Conservation (phyloP, 1,284 basidiomycete genomes). For the Leccinum holopus region DNA sequence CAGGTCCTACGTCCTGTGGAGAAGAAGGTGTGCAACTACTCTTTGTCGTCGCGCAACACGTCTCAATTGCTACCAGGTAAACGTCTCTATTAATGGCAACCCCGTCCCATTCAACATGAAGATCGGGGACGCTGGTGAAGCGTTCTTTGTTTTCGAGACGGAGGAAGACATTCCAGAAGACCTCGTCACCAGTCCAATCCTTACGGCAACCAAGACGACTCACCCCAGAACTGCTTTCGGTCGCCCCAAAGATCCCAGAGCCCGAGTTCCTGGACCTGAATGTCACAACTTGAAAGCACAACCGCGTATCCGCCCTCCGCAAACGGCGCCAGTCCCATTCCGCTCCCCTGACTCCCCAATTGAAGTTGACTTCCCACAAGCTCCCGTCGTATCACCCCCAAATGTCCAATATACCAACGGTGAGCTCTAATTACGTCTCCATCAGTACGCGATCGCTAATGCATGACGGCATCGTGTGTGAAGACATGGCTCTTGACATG, state of each 20-base stretch:
- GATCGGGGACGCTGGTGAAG: slow-evolving; percentile 97
- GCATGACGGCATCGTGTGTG: slow-evolving; percentile 4
- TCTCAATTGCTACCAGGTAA: slow-evolving; percentile 52
- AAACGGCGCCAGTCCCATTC: slow-evolving; percentile 29
- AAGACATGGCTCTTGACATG: slow-evolving; percentile 64
- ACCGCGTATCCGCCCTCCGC: slow-evolving; percentile 20
- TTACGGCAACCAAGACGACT: slow-evolving; percentile 60
- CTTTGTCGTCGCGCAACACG: neutral
- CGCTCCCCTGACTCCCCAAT: slow-evolving; percentile 27
- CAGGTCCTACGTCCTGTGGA: slow-evolving; percentile 93
- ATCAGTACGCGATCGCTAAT: neutral
- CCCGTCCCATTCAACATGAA: slow-evolving; percentile 96
- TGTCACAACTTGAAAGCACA: slow-evolving; percentile 2
- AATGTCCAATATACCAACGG: slow-evolving; percentile 69
- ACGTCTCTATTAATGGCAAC: slow-evolving; percentile 77
- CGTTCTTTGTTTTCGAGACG: slow-evolving; percentile 98
- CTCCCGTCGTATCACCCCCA: slow-evolving; percentile 48
- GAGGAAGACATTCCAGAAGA: slow-evolving; percentile 92
- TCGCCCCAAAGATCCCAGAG: slow-evolving; percentile 36
- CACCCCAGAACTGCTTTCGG: slow-evolving; percentile 18
- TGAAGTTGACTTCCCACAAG: slow-evolving; percentile 23
- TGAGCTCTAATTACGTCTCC: slow-evolving; percentile 38
- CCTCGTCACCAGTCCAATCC: slow-evolving; percentile 90
- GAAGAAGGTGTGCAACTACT: slow-evolving; percentile 67
- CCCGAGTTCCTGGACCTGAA: slow-evolving; percentile 34